Evolutionary conservation across 2,329 filamentous ascomycete genomes (phyloP).

Genomic region (Periconia macrospinosa): DNA sequence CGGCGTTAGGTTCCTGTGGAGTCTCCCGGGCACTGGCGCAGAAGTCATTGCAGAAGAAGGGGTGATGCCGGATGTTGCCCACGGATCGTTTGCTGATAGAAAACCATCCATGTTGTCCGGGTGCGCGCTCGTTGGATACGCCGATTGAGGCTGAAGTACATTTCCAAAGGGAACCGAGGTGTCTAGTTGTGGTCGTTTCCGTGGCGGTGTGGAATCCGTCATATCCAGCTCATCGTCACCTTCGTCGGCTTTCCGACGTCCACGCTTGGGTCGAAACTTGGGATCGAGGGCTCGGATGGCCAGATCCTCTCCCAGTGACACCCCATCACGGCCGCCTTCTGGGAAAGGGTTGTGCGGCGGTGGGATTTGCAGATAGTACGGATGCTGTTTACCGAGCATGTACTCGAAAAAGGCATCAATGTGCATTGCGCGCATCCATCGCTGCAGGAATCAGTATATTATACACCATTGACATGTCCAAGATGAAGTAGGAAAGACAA

Average conservation of each 20-base stretch:
- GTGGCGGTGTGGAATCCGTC: conserved; percentile 39
- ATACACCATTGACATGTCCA: background rate
- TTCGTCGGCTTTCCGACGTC: conserved; percentile 64
- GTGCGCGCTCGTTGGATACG: conserved; percentile 58
- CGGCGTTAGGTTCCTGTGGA: conserved; percentile 38
- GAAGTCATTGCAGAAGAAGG: conserved; percentile 40
- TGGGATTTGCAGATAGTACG: conserved; percentile 80
- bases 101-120: conserved; percentile 57
- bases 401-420: conserved; percentile 95
- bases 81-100: conserved; percentile 48
- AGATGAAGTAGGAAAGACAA: background rate
- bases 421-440: conserved; percentile 97
- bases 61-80: conserved; percentile 46
- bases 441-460: conserved; percentile 50
- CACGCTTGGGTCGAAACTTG: conserved; percentile 66
- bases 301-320: conserved; percentile 84
- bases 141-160: conserved; percentile 46
- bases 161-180: conserved; percentile 49
- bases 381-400: conserved; percentile 73
- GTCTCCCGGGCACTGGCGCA: conserved; percentile 37
- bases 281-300: conserved; percentile 82
- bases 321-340: conserved; percentile 73
- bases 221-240: conserved; percentile 58
- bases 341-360: conserved; percentile 63
- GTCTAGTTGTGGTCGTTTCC: conserved; percentile 66